Conservation (phyloP, 495 filamentous ascomycete genomes). For the Podospora sp. region DNA sequence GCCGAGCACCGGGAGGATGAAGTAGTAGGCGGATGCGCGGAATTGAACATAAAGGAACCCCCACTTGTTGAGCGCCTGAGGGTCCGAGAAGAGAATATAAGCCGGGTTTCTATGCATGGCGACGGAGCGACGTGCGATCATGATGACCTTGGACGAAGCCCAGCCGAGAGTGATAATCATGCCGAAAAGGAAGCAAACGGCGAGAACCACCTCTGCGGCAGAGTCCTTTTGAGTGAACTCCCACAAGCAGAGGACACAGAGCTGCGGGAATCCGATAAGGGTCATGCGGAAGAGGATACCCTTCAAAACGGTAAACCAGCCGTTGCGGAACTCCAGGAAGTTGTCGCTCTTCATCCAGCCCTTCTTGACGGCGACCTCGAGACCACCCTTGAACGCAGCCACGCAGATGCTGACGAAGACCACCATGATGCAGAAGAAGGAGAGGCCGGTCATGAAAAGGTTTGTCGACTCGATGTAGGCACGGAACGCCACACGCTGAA, state of each 20-base stretch:
- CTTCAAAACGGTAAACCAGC: constrained; percentile 60
- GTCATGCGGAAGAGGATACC: constrained; percentile 85
- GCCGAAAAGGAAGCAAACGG: constrained; percentile 85
- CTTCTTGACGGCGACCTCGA: constrained; percentile 67
- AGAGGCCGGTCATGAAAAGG: constrained; percentile 88
- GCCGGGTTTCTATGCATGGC: constrained; percentile 94
- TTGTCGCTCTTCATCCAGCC: constrained; percentile 83
- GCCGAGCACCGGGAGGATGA: constrained; percentile 77
- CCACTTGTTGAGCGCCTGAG: constrained; percentile 93
- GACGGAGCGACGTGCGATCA: constrained; percentile 84
- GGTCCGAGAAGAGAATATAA: constrained; percentile 96
- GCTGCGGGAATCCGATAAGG: constrained; percentile 92
- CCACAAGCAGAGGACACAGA: constrained; percentile 90
- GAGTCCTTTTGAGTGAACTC: constrained; percentile 89
- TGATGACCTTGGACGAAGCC: constrained; percentile 87
- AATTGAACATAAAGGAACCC: constrained; percentile 98
- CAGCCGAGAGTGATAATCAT: constrained; percentile 79
- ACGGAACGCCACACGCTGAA: constrained; percentile 86
- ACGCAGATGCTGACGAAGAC: constrained; percentile 71
- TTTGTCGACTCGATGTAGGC: constrained; percentile 88
- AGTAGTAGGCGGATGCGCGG: constrained; percentile 95
- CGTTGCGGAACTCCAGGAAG: constrained; percentile 91
- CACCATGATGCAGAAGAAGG: constrained; percentile 87
- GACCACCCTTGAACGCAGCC: constrained; percentile 74
- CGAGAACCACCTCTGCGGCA: constrained; percentile 81